A percentile compares a stretch with the other conserved stretches of the same genome.
Evolutionary conservation across 208 protist species (phyloP).

Genomic region (Wallacemonas sp.): DNA sequence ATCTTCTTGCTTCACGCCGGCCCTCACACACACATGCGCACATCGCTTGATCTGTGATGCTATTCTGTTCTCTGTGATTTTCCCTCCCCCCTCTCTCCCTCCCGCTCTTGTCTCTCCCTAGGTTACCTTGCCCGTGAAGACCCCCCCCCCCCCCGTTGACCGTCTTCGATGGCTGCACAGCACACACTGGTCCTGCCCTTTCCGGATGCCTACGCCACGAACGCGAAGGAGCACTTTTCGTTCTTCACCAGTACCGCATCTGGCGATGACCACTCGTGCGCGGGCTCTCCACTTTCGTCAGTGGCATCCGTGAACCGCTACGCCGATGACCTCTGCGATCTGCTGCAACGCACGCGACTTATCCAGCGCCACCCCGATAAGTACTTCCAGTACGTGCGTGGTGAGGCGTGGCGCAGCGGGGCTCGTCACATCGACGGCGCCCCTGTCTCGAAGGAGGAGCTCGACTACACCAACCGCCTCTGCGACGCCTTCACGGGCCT

Average conservation of each 20-base stretch:
- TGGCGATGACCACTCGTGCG: not conserved
- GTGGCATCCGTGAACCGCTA: slow-evolving; percentile 39
- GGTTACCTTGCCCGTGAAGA: slow-evolving; percentile 24
- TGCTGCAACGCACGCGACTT: slow-evolving; percentile 56
- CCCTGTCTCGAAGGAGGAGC: slow-evolving; percentile 43
- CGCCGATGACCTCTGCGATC: slow-evolving; percentile 62
- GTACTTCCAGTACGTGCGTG: slow-evolving; percentile 62
- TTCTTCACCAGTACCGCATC: slow-evolving; percentile 30
- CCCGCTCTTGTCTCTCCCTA: slow-evolving; percentile 14
- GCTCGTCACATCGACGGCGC: slow-evolving; percentile 43
- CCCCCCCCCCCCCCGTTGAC: too few species aligned
- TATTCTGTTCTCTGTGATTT: too few species aligned
- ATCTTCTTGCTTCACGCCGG: too few species aligned
- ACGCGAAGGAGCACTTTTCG: slow-evolving; percentile 30
- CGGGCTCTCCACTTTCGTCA: not conserved
- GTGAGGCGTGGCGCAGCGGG: slow-evolving; percentile 22
- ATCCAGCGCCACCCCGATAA: slow-evolving; percentile 80
- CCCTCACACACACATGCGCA: too few species aligned
- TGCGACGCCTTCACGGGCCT: slow-evolving; percentile 43
- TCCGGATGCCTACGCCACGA: slow-evolving; percentile 33
- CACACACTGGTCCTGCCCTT: slow-evolving; percentile 72
- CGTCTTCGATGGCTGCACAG: slow-evolving; percentile 23
- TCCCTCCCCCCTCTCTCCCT: not conserved
- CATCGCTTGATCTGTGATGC: too few species aligned
- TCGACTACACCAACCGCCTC: slow-evolving; percentile 40